Evolutionary conservation across 352 stramenopile genomes (phyloP).

Genomic region (Phytophthora europaea): DNA sequence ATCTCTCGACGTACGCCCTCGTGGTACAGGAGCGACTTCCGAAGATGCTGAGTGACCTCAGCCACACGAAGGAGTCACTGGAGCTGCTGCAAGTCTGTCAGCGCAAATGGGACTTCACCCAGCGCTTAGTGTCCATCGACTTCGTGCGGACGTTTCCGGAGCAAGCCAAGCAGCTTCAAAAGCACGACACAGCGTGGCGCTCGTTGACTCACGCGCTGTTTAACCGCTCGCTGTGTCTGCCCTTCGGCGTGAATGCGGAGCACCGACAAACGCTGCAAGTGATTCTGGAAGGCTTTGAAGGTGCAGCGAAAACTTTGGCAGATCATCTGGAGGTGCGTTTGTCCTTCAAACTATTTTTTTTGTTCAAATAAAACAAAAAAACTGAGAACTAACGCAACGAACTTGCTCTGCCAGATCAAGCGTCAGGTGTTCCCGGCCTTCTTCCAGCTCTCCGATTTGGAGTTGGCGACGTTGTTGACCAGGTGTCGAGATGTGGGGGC

Average conservation of each 20-base stretch:
- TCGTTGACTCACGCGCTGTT: conserved; percentile 53
- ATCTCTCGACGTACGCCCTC: conserved; percentile 73
- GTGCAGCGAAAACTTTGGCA: conserved; percentile 50
- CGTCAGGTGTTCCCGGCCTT: conserved; percentile 69
- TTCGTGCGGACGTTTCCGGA: conserved; percentile 73
- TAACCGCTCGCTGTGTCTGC: conserved; percentile 65
- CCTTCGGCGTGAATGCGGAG: conserved; percentile 61
- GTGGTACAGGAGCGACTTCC: conserved; percentile 59
- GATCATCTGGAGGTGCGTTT: conserved; percentile 63
- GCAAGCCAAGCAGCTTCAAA: conserved; percentile 59
- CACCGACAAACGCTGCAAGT: conserved; percentile 49
- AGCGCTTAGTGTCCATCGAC: conserved; percentile 68
- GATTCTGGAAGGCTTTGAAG: conserved; percentile 68
- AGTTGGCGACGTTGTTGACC: conserved; percentile 63
- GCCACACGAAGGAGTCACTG: conserved; percentile 58
- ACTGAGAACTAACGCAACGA: not conserved
- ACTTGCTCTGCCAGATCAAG: conserved; percentile 45
- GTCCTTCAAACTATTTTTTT: not conserved
- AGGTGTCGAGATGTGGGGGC: conserved; percentile 53
- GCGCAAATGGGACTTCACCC: conserved; percentile 74
- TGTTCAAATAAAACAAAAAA: not conserved
- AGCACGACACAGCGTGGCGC: conserved; percentile 66
- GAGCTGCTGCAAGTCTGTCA: conserved; percentile 69
- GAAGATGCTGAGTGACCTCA: conserved; percentile 58
- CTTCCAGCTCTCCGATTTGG: conserved; percentile 70